A percentile compares a stretch with the other conserved stretches of the same genome.
phyloP scores from a whole-genome alignment of 371 early-diverging fungal species.

The Rhizopus arrhizus region DNA sequence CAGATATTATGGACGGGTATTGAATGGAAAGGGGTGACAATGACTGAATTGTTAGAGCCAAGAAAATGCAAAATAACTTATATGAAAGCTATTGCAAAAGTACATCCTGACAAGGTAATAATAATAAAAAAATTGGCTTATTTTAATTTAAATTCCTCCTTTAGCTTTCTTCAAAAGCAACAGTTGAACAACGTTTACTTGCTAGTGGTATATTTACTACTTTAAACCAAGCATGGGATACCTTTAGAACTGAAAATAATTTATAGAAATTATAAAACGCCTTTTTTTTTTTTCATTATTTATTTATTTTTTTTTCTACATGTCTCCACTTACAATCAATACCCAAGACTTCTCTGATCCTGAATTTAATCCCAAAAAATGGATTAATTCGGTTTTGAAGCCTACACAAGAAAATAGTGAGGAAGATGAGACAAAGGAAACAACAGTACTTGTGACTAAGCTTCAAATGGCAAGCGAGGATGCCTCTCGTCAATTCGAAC shows the following conservation, averaged over 20 bases:
- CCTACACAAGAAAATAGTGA: slow-evolving; percentile 16
- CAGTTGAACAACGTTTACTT: slow-evolving; percentile 82
- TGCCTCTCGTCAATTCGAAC: slow-evolving; percentile 53
- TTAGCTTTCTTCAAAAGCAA: slow-evolving; percentile 56
- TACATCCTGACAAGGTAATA: slow-evolving; percentile 94
- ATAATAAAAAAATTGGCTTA: background rate
- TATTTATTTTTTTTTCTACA: slow-evolving; percentile 7
- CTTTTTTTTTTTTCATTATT: background rate
- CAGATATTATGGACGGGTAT: slow-evolving; percentile 77
- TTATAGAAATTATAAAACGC: slow-evolving; percentile 49
- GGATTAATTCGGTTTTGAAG: slow-evolving; percentile 62
- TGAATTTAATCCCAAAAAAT: slow-evolving; percentile 63
- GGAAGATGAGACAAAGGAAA: slow-evolving; percentile 31
- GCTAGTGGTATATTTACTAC: slow-evolving; percentile 87
- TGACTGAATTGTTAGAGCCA: slow-evolving; percentile 85
- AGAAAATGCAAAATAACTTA: slow-evolving; percentile 89
- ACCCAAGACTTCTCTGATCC: slow-evolving; percentile 38
- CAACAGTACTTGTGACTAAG: slow-evolving; percentile 61
- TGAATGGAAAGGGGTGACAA: slow-evolving; percentile 73
- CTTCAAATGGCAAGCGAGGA: slow-evolving; percentile 61
- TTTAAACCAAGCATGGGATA: slow-evolving; percentile 94
- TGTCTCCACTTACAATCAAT: slow-evolving; percentile 30
- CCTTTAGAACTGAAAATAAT: slow-evolving; percentile 49
- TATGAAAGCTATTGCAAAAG: slow-evolving; percentile 88
- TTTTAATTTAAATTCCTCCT: background rate